Base-by-base conservation (phyloP, 352 stramenopile genomes). In the Globisporangium radiosum region DNA sequence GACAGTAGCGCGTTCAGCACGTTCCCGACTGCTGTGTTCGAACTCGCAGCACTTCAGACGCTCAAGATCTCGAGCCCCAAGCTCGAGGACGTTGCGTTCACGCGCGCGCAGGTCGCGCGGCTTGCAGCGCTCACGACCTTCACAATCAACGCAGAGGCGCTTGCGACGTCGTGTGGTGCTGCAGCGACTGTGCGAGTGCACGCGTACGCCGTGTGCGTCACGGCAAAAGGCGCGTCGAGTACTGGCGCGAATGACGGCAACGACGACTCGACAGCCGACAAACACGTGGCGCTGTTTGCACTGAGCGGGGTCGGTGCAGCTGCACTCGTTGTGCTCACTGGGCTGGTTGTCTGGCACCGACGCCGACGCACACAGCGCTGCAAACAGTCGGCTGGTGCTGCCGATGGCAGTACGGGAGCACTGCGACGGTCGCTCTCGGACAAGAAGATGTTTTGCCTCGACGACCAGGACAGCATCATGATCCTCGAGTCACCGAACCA, bases 51-150 rank as follows among this genome's bases (percentile, higher is more conserved):
- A 0, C 56, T 79, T 1, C 39, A 60, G 13, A 47, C 50, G 9
- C 60, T 79, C n/a, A 63, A 57, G 45, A 33, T 75, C 5, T 60
- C 63, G 13, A 70, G 63, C 39, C 56, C 58, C 10, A 63, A 67
- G 8, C 55, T 76, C 36, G 54, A 5, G 8, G 49, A 19, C 10
- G 47, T 77, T 13, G 66, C 64, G 53, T 62, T 80, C 43, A 71
- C 56, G 14, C 38, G 33, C 1, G 62, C 51, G 8, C 66, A 80
- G 37, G 17, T 69, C 1, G 53, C 54, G 15, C 75, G 70, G 47
- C 54, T 80, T 7, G 57, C n/a, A 25, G 57, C 59, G 13, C 52
- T 80, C 9, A 61, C 57, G 8, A 65, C 10, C n/a, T 77, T 80
- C 47, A 44, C 42, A 0, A 68, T 80, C 52, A 64, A 75, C 51